Conservation (phyloP, 768 basidiomycete genomes). For the Russula dissimulans region DNA sequence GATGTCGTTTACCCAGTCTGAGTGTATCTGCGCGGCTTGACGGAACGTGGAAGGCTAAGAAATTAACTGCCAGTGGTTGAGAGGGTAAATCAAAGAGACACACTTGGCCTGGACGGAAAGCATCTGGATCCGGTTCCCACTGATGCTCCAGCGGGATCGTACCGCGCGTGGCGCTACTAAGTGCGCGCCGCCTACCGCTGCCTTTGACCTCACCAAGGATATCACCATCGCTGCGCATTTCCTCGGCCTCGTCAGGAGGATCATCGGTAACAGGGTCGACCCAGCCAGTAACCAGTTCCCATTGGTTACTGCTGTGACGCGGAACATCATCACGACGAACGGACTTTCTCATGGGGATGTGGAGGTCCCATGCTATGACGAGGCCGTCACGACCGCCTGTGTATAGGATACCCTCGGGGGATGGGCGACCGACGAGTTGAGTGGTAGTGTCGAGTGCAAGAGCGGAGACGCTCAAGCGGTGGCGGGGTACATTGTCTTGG, state of each 20-base stretch:
- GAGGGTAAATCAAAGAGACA: constrained; percentile 21
- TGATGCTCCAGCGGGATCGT: constrained; percentile 54
- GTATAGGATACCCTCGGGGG: constrained; percentile 84
- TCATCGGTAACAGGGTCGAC: constrained; percentile 60
- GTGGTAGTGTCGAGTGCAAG: constrained; percentile 86
- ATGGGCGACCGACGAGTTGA: constrained; percentile 48
- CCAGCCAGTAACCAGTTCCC: constrained; percentile 86
- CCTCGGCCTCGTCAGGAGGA: constrained; percentile 54
- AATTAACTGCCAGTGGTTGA: neutral
- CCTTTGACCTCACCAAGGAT: constrained; percentile 63
- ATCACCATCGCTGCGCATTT: constrained; percentile 60
- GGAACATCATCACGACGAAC: constrained; percentile 25
- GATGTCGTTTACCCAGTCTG: constrained; percentile 96
- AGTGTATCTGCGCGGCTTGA: constrained; percentile 82
- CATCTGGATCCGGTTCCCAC: constrained; percentile 69
- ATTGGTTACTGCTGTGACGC: constrained; percentile 32
- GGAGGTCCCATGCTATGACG: constrained; percentile 81
- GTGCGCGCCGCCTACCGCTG: constrained; percentile 26
- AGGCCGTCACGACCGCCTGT: constrained; percentile 85
- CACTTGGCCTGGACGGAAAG: constrained; percentile 42
- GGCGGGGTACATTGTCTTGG: constrained; percentile 31
- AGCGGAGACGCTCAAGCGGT: constrained; percentile 78
- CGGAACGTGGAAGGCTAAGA: constrained; percentile 57
- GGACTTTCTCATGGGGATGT: constrained; percentile 49
- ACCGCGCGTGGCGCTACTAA: constrained; percentile 26